phyloP scores from a whole-genome alignment of 225 moss, liverwort and hornwort species.

The Straminergon stramineum region DNA sequence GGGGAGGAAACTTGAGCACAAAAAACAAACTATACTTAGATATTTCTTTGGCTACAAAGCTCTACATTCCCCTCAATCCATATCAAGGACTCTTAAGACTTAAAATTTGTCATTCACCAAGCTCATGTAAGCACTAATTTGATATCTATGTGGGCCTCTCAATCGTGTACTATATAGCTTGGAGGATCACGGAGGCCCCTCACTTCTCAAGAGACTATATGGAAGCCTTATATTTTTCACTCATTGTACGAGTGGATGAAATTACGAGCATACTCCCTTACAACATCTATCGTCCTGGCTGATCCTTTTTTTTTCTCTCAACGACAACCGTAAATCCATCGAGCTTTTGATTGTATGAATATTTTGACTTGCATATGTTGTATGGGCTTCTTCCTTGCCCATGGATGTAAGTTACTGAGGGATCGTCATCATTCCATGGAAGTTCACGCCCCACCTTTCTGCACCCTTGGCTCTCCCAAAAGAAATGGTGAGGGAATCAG shows the following conservation, averaged over 20 bases:
- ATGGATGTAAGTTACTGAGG: neutral
- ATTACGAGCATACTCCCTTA: no score
- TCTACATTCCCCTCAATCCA: accelerated
- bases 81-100: no score
- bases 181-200: accelerated
- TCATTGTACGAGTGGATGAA: no score
- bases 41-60: accelerated
- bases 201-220: neutral
- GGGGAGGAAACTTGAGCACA: no score
- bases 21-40: neutral
- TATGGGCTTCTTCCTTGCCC: neutral
- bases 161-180: neutral
- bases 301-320: no score
- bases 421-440: neutral
- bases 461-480: no score
- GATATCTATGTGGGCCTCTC: neutral
- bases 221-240: no score
- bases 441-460: no score
- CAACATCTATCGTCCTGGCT: no score
- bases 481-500: no score
- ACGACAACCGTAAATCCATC: neutral
- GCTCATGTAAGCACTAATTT: neutral
- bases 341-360: neutral
- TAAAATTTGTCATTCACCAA: no score
- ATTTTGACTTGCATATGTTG: neutral